A percentile compares a stretch with the other conserved stretches of the same genome.
phyloP scores from a whole-genome alignment of 2,329 filamentous ascomycete genomes.

The Hypoxylon sp. region DNA sequence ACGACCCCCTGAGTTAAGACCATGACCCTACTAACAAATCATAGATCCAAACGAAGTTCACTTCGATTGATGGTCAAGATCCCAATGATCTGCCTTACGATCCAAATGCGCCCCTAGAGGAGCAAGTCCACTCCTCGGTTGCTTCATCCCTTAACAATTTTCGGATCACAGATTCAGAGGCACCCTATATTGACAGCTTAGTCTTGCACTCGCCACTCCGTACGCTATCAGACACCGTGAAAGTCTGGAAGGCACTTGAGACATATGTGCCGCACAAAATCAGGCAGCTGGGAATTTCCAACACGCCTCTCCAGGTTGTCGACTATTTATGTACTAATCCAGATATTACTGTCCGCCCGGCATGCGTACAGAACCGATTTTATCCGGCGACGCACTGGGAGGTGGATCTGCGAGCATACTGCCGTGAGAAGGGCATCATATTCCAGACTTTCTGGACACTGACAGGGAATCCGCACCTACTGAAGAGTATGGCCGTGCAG shows the following conservation, averaged over 20 bases:
- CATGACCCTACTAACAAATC: conserved; percentile 29
- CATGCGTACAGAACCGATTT: conserved; percentile 84
- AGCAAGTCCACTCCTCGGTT: conserved; percentile 78
- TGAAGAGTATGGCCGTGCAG: conserved; percentile 62
- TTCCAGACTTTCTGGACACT: conserved; percentile 72
- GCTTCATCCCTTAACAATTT: conserved; percentile 77
- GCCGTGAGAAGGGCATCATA: conserved; percentile 58
- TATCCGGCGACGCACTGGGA: conserved; percentile 73
- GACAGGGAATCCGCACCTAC: conserved; percentile 61
- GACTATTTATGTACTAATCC: conserved; percentile 61
- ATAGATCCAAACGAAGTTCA: conserved; percentile 88
- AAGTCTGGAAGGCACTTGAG: conserved; percentile 77
- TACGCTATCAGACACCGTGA: conserved; percentile 64
- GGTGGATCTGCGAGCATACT: conserved; percentile 67
- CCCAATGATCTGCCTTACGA: conserved; percentile 73
- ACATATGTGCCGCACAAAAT: conserved; percentile 75
- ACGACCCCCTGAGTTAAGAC: conserved; percentile 9
- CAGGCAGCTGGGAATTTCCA: conserved; percentile 81
- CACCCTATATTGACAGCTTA: conserved; percentile 76
- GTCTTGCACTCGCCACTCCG: conserved; percentile 76
- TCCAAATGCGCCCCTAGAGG: conserved; percentile 67
- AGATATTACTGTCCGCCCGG: conserved; percentile 56
- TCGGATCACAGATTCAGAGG: conserved; percentile 46
- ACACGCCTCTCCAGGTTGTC: conserved; percentile 73
- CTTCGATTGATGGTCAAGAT: conserved; percentile 74